Conservation (phyloP, 768 basidiomycete species). For the Coprinopsis cinerea region DNA sequence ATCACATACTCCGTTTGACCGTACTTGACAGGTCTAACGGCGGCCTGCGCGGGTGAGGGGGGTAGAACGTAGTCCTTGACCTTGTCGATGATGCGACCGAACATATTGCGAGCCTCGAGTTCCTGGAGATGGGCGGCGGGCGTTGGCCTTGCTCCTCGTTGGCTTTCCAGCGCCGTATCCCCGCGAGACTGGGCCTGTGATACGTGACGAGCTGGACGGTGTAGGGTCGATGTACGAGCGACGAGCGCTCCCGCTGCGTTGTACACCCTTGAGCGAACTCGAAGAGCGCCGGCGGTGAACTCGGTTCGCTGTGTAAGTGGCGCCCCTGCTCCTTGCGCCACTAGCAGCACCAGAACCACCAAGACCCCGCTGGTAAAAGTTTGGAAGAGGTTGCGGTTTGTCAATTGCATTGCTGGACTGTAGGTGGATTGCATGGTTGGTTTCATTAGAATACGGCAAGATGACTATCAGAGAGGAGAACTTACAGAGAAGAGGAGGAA, state of each 20-base stretch:
- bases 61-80: not conserved
- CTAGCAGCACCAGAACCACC: not conserved
- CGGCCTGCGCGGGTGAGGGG: not conserved
- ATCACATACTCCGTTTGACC: not conserved
- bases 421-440: not conserved
- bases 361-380: not conserved
- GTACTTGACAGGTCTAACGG: not conserved
- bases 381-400: not conserved
- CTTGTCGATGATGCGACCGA: not conserved
- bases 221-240: no score
- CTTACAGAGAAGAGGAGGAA: not conserved
- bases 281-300: no score
- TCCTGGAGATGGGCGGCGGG: no score
- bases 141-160: no score
- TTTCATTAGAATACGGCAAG: not conserved
- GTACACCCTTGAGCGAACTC: no score
- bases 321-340: not conserved
- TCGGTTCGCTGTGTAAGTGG: not conserved
- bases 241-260: no score
- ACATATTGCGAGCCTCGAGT: not conserved
- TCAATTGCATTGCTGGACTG: not conserved
- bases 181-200: no score
- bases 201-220: no score
- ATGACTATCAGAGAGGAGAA: not conserved
- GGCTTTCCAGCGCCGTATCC: no score